Evolutionary conservation across 805 yeast species (phyloP), one percentile per base, ranked within the genome.

Genomic region (Metschnikowia reukaufii): DNA sequence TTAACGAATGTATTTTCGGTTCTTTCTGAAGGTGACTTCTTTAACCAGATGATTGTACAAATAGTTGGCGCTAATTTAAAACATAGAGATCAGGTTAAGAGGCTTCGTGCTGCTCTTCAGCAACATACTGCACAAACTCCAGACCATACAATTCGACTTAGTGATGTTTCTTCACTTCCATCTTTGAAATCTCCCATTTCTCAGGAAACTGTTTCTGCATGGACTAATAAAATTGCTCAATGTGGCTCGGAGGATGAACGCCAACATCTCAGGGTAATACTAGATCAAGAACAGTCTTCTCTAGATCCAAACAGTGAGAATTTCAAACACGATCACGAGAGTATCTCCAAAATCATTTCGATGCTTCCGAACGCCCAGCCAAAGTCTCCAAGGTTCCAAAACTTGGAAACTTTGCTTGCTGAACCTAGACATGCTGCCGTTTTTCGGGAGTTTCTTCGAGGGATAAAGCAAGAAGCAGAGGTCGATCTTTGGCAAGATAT

Each of bases 11-110:
- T 89, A 0, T 51, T 88, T 12, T 60, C 68, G 6, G 77, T 84
- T 66, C 55, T 85, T 1, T 66, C 84, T 0, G 91, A 86, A 40
- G 80, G 92, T 0, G 96, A 89, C 60, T 85, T 81, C 49, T 86
- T 85, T 79, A 91, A 91, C 61, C 78, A 81, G 45, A 58, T 74
- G 34, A 72, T 89, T 13, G 82, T 82, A 8, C 76, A 77, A 42
- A 62, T 77, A 1, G 78, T 86, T 1, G 83, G 88, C 3, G 76
- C 76, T 25, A 77, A 85, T 10, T 69, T 91, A 60, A 82, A 82
- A 51, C 95, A 88, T 57, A 70, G 90, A 45, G 78, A 78, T 31
- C 88, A 87, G 57, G 95, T 90, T 0, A 79, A 83, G 49, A 78
- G 82, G 52, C 74, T 91, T 18, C 68, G 96, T 50, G 80, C 77